These are phyloP conservation scores for Podaxis mareebaensis DNA, from an alignment of 768 basidiomycete genomes.

Conservation along the genomic window DNA sequence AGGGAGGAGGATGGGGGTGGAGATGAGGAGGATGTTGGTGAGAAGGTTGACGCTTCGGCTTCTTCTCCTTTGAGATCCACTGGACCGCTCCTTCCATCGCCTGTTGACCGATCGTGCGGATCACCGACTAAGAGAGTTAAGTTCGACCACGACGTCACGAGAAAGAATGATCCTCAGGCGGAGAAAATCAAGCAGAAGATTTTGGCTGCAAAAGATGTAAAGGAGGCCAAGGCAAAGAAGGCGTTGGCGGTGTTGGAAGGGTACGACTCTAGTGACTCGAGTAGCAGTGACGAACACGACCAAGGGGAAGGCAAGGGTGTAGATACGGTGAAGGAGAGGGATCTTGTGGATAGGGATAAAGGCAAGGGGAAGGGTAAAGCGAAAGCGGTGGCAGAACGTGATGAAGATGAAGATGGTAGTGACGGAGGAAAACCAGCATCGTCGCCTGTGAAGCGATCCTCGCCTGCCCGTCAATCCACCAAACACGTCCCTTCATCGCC, in stretches of 20 bases:
- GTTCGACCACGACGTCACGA: background rate
- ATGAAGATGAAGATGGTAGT: conserved; percentile 8
- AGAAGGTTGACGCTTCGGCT: conserved; percentile 37
- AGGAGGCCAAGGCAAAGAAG: conserved; percentile 23
- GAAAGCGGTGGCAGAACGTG: conserved; percentile 12
- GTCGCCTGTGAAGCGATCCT: conserved; percentile 4
- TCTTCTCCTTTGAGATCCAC: conserved; percentile 44
- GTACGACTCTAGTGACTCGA: conserved; percentile 29
- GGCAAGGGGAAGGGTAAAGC: background rate
- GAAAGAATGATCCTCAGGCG: conserved; percentile 32
- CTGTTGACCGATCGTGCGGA: conserved; percentile 27
- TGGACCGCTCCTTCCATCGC: conserved; percentile 65
- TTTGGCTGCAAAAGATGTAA: conserved; percentile 21
- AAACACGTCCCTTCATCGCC: conserved; percentile 14
- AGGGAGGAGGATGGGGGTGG: conserved; percentile 41
- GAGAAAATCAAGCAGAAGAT: conserved; percentile 33
- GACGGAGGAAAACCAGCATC: conserved; percentile 2
- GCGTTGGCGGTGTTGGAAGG: conserved; percentile 28
- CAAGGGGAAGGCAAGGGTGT: conserved; percentile 16
- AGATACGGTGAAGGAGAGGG: background rate
- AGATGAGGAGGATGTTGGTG: conserved; percentile 50
- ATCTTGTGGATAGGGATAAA: background rate
- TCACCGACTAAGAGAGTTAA: conserved; percentile 26
- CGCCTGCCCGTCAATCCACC: background rate
- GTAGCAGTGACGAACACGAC: conserved; percentile 19